phyloP scores from a whole-genome alignment of 768 basidiomycete genomes.

The Serendipita sp. region DNA sequence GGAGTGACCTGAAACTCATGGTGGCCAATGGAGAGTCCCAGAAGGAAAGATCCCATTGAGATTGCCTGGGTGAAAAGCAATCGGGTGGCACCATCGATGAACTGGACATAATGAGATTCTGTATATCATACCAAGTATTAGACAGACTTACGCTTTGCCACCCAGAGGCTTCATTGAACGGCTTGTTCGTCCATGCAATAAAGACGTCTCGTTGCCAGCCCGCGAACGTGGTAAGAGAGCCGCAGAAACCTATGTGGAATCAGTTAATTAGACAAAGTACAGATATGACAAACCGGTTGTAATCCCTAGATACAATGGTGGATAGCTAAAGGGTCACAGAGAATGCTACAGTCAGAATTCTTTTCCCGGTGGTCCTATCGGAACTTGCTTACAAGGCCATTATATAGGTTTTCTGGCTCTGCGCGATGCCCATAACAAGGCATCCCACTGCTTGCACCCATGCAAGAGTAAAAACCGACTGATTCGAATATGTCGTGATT shows the following conservation, averaged over 20 bases:
- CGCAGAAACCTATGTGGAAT: slow-evolving; percentile 59
- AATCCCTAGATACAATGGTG: slow-evolving; percentile 70
- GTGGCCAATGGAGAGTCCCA: slow-evolving; percentile 51
- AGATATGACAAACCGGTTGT: slow-evolving; percentile 48
- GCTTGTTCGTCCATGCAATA: slow-evolving; percentile 41
- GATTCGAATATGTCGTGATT: slow-evolving; percentile 53
- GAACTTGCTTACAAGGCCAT: slow-evolving; percentile 46
- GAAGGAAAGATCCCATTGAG: slow-evolving; percentile 55
- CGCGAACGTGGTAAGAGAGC: slow-evolving; percentile 91
- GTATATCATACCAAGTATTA: background rate
- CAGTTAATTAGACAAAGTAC: background rate
- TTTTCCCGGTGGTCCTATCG: slow-evolving; percentile 3
- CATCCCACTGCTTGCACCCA: slow-evolving; percentile 84
- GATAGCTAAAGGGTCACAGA: slow-evolving; percentile 41
- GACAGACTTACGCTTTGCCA: background rate
- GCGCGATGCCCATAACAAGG: slow-evolving; percentile 71
- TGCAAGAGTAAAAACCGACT: slow-evolving; percentile 56
- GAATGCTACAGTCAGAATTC: background rate
- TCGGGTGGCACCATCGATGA: slow-evolving; percentile 72
- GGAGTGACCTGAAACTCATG: slow-evolving; percentile 27
- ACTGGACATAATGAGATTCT: slow-evolving; percentile 28
- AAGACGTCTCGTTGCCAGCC: slow-evolving; percentile 87
- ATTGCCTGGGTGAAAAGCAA: slow-evolving; percentile 62
- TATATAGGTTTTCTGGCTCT: slow-evolving; percentile 56
- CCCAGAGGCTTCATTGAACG: background rate